Percentiles rank a stretch among this genome's conserved stretches.
These are phyloP conservation scores for Verticillium dahliae DNA, from an alignment of 2,329 filamentous ascomycete genomes.

Conservation along the genomic window DNA sequence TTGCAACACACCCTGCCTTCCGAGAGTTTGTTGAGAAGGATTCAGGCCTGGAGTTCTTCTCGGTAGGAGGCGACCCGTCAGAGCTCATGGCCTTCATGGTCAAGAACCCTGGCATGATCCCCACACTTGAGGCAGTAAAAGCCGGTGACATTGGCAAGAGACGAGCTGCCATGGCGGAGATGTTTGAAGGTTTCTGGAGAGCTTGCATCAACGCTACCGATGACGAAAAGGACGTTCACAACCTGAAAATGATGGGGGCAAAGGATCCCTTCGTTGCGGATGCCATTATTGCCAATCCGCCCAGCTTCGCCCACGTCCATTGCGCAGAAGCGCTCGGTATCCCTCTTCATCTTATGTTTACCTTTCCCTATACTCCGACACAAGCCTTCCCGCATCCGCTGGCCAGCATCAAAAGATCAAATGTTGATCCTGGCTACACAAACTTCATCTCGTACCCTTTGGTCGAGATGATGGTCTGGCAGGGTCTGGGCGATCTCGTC, in stretches of 20 bases:
- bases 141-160: constrained; percentile 65
- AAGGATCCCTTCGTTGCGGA: constrained; percentile 61
- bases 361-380: constrained; percentile 73
- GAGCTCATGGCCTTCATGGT: constrained; percentile 88
- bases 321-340: constrained; percentile 74
- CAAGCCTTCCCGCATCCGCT: constrained; percentile 71
- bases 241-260: constrained; percentile 58
- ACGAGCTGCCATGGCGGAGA: constrained; percentile 66
- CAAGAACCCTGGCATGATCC: constrained; percentile 74
- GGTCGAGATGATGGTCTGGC: constrained; percentile 86
- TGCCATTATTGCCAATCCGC: constrained; percentile 81
- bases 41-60: constrained; percentile 72
- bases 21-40: constrained; percentile 69
- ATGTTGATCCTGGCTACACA: constrained; percentile 64
- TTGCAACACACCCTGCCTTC: constrained; percentile 75
- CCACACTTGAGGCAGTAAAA: constrained; percentile 64
- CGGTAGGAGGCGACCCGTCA: constrained; percentile 69
- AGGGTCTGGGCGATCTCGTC: constrained; percentile 74
- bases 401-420: constrained; percentile 66
- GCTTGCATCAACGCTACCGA: constrained; percentile 70
- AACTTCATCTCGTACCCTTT: constrained; percentile 78
- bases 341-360: constrained; percentile 83
- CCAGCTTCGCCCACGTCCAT: constrained; percentile 71
- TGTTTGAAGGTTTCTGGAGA: constrained; percentile 79
- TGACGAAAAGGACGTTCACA: constrained; percentile 54